These are phyloP conservation scores for Syncephalastrum racemosum DNA, from an alignment of 371 early-diverging fungal species.

Conservation along the genomic window DNA sequence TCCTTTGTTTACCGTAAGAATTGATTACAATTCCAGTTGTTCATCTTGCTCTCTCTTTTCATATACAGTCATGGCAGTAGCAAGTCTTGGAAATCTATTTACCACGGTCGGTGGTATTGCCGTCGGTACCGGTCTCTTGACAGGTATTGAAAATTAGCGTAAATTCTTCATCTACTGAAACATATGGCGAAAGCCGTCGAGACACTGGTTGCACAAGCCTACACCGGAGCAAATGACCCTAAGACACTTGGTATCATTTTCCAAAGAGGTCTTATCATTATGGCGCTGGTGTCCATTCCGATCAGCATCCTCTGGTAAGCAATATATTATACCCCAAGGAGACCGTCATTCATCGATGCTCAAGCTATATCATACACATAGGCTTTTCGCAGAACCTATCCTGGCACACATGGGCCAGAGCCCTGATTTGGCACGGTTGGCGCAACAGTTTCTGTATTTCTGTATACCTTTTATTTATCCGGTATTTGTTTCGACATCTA, in stretches of 20 bases:
- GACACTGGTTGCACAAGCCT: slow-evolving; percentile 46
- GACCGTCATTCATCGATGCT: background rate
- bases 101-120: slow-evolving; percentile 35
- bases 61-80: slow-evolving; percentile 36
- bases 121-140: slow-evolving; percentile 37
- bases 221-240: slow-evolving; percentile 35
- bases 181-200: slow-evolving; percentile 32
- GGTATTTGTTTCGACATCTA: slow-evolving; percentile 24
- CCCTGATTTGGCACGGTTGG: slow-evolving; percentile 27
- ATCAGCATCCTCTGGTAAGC: slow-evolving; percentile 29
- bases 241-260: slow-evolving; percentile 38
- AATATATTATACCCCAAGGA: background rate
- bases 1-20: background rate
- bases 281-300: slow-evolving; percentile 24
- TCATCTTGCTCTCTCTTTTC: background rate
- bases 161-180: background rate
- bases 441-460: slow-evolving; percentile 30
- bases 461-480: slow-evolving; percentile 29
- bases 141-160: slow-evolving; percentile 24
- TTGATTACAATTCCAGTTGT: background rate
- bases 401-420: slow-evolving; percentile 35
- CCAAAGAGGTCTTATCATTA: slow-evolving; percentile 34
- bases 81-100: slow-evolving; percentile 33
- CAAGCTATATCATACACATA: slow-evolving; percentile 5
- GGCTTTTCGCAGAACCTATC: slow-evolving; percentile 29